A percentile compares a stretch with the other conserved stretches of the same genome.
These are phyloP conservation scores for Saccharomycopsis olivae DNA, from an alignment of 805 yeast genomes.

Conservation along the genomic window DNA sequence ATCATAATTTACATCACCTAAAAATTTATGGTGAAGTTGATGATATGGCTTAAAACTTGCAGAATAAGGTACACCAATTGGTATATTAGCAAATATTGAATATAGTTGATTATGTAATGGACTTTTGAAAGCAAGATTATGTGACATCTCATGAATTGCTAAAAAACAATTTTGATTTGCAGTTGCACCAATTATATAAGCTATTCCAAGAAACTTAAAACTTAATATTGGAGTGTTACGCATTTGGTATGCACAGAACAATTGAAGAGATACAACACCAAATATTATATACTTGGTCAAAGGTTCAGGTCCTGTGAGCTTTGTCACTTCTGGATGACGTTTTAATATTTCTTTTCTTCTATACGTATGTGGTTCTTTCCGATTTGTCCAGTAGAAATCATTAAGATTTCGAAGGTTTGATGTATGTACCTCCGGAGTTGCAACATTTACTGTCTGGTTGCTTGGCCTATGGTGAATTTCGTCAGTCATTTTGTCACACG, in stretches of 20 bases:
- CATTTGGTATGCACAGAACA: conserved; percentile 50
- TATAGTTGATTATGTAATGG: conserved; percentile 71
- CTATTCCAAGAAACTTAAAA: conserved; percentile 46
- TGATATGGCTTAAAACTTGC: conserved; percentile 85
- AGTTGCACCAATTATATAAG: conserved; percentile 80
- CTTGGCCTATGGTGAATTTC: conserved; percentile 17
- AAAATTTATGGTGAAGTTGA: conserved; percentile 80
- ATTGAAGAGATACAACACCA: conserved; percentile 59
- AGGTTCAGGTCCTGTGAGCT: conserved; percentile 81
- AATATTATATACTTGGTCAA: conserved; percentile 66
- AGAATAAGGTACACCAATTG: conserved; percentile 83
- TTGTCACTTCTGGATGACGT: conserved; percentile 69
- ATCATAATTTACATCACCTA: conserved; percentile 76
- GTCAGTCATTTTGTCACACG: conserved; percentile 13
- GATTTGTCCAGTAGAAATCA: conserved; percentile 79
- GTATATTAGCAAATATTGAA: conserved; percentile 68
- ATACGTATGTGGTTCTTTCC: conserved; percentile 68
- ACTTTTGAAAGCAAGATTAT: conserved; percentile 71
- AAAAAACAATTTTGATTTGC: conserved; percentile 74
- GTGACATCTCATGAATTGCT: conserved; percentile 83
- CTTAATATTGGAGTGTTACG: conserved; percentile 43
- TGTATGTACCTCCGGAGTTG: conserved; percentile 10
- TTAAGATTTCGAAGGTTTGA: conserved; percentile 24
- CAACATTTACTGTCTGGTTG: conserved; percentile 12
- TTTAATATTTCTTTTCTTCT: conserved; percentile 66